Base-by-base conservation (phyloP, 1,284 basidiomycete genomes). In the Boletus coffeatus region DNA sequence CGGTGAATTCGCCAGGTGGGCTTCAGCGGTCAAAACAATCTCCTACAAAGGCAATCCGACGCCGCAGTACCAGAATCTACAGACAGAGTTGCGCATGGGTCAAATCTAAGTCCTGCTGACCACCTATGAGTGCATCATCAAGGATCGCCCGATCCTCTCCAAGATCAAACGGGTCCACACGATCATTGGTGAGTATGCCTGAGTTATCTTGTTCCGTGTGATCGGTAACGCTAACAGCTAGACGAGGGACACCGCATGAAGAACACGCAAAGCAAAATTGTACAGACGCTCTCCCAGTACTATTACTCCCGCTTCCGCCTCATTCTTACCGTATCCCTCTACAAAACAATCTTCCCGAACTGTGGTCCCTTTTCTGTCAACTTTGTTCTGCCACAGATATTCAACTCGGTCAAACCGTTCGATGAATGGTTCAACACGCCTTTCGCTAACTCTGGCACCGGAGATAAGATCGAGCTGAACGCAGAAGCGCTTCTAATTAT, bases 401-500 rank as follows among this genome's bases (percentile, higher is more conserved):
- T 99, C 85, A 99, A 99, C 80, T 99, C 96, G 4, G 96, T 98
- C 69, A 98, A 98, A 77, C 97, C 95, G 56, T 99, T 99, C 74
- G 97, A 99, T 73, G 97, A 99, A 75, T 99, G 97, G 97, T 99
- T 99, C 84, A 99, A 99, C 79, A 98, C 96, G 2, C 97, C 97
- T 0, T 99, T 99, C 70, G 96, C 97, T 66, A 98, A 96, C 77
- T 95, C 96, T 16, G 96, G 97, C 41, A 90, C 91, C 0, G 90
- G 90, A 21, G 96, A 99, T 78, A 97, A 96, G 84, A 98, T 99
- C 75, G 95, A 98, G 82, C 79, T 99, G 80, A 98, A 97, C 79
- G 97, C 99, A 91, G 97, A 99, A 92, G 97, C 99, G 81, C 82
- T 99, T 60, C 90, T 99, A 62, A 95, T 99, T 72, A 97, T 99